Evolutionary conservation across 2,329 filamentous ascomycete species (phyloP).

Genomic region (Exophiala alcalophila): DNA sequence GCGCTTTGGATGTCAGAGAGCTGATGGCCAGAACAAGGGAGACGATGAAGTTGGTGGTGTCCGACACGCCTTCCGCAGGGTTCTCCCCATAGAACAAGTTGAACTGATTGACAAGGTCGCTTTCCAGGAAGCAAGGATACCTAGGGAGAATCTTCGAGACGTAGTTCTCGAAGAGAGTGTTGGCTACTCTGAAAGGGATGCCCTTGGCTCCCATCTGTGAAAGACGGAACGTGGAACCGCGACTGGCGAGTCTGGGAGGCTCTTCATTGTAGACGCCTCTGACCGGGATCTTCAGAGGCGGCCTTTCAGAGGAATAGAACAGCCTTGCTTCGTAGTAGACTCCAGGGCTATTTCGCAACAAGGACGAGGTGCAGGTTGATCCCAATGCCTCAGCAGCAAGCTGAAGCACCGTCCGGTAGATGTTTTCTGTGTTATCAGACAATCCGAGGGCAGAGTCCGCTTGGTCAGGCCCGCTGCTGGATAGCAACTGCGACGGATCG

Average conservation of each 20-base stretch:
- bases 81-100: not conserved
- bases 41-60: no score
- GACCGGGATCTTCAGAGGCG: not conserved
- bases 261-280: not conserved
- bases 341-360: not conserved
- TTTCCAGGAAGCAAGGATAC: not conserved
- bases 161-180: not conserved
- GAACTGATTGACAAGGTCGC: not conserved
- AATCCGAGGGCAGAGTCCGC: no score
- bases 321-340: not conserved
- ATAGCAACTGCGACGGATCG: not conserved
- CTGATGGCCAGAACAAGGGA: no score
- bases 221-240: not conserved
- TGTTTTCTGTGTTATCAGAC: not conserved
- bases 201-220: not conserved
- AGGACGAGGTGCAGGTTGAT: not conserved
- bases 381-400: not conserved
- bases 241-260: not conserved
- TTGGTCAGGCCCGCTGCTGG: not conserved
- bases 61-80: not conserved
- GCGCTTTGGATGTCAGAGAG: no score
- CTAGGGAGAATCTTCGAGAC: not conserved
- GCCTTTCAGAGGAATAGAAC: not conserved
- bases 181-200: not conserved
- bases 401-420: not conserved